A percentile compares a stretch with the other conserved stretches of the same genome.
Evolutionary conservation across 2,329 filamentous ascomycete species (phyloP).

Genomic region (Sphaerulina vaccinii): DNA sequence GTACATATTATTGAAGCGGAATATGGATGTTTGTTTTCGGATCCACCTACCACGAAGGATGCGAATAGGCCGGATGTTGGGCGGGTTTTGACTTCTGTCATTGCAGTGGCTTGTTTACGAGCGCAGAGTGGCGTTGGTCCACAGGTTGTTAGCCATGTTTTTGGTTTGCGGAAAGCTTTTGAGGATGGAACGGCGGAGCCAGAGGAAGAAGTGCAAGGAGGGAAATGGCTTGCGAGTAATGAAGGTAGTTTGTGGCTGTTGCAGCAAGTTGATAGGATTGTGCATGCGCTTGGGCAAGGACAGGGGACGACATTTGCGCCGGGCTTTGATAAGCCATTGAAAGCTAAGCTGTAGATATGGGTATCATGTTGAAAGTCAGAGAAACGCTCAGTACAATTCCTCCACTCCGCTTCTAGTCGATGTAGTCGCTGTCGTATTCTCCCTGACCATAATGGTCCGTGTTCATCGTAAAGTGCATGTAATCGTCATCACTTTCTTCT

Average conservation of each 20-base stretch:
- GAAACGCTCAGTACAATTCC: not conserved
- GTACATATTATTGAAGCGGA: constrained; percentile 74
- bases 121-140: constrained; percentile 80
- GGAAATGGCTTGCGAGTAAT: constrained; percentile 62
- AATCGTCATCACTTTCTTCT: not conserved
- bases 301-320: constrained; percentile 58
- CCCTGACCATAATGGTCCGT: not conserved
- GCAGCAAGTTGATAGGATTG: constrained; percentile 60
- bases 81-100: constrained; percentile 67
- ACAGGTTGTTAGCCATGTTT: constrained; percentile 78
- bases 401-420: not conserved
- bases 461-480: not conserved
- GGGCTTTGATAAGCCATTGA: constrained; percentile 42
- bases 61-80: constrained; percentile 57
- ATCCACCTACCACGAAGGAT: constrained; percentile 52
- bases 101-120: constrained; percentile 72
- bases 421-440: not conserved
- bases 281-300: constrained; percentile 50
- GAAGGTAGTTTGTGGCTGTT: constrained; percentile 65
- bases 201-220: constrained; percentile 57
- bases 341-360: constrained; percentile 41
- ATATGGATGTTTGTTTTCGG: constrained; percentile 71
- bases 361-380: not conserved
- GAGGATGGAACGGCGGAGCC: constrained; percentile 62
- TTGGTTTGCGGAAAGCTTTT: constrained; percentile 73